Evolutionary conservation across 768 basidiomycete genomes (phyloP), one percentile per base, ranked within the genome.

Genomic region (Mycena rosella): DNA sequence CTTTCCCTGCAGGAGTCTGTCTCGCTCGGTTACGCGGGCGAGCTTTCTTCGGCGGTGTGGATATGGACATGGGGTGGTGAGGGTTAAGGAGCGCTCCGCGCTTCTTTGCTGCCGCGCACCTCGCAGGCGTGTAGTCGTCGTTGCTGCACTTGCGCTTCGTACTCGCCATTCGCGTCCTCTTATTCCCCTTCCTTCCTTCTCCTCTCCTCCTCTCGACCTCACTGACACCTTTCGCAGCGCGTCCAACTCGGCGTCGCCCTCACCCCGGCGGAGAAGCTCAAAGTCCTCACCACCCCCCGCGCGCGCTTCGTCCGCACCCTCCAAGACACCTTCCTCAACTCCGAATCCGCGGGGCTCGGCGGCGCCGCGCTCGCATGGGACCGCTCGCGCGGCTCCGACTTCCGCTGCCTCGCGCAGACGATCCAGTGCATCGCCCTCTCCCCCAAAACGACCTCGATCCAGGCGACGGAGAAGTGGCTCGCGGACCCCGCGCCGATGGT

Each of bases 231-330:
- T 6, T 29, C 49, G 24, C 67, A 94, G 90, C 84, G 92, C 54
- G 92, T 94, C 9, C 92, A 93, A 77, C 82, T 92, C 4, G 92
- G 92, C 9, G 89, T 94, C 84, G 91, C 92, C 0, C 80, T 93
- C 32, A 93, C 91, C 0, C 89, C 89, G 5, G 88, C 90, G 69
- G 90, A 88, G 86, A 63, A 36, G 81, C 74, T 45, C 34, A 62
- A 91, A 73, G 92, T 91, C 0, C 80, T 88, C 64, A 86, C 81
- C 59, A 86, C 88, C 0, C 83, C 87, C 0, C 86, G 89, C 65
- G 82, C 89, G 1, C 65, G 74, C 0, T 89, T 93, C 73, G 82
- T 92, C 18, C 89, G 90, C n/a, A 78, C 81, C 15, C 68, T 94
- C 4, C 83, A 88, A 56, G 74, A 76, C 4, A 73, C 79, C 18